These are phyloP conservation scores for Auxenochlorella pyrenoidosa DNA, from an alignment of 139 green algal species.

Conservation along the genomic window DNA sequence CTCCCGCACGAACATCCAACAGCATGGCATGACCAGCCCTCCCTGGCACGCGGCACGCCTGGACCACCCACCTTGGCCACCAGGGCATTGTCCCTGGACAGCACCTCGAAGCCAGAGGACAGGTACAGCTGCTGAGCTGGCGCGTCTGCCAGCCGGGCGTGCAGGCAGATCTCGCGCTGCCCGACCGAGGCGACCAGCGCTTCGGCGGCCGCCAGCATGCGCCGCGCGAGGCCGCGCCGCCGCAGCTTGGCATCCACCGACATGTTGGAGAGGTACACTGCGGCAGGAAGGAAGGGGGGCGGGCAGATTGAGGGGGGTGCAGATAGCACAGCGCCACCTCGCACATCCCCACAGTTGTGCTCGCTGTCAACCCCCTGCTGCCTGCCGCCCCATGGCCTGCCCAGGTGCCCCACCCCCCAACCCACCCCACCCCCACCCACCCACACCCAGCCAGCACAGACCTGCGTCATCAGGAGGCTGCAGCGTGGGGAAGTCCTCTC, in stretches of 20 bases:
- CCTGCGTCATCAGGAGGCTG: constrained; percentile 37
- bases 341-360: background rate
- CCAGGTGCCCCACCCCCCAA: no score
- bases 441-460: no score
- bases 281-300: background rate
- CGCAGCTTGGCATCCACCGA: constrained; percentile 45
- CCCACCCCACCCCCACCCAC: no score
- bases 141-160: constrained; percentile 29
- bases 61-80: constrained; percentile 1
- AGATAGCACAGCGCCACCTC: background rate
- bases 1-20: no score
- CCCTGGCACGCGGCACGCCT: no score
- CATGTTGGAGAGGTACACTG: constrained; percentile 55
- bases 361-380: no score
- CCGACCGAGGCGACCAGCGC: background rate
- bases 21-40: no score
- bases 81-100: constrained; percentile 1
- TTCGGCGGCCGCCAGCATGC: constrained; percentile 38
- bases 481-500: constrained; percentile 30
- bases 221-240: constrained; percentile 38
- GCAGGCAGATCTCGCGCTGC: constrained; percentile 21
- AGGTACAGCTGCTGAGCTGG: constrained; percentile 38
- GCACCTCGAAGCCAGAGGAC: constrained; percentile 9
- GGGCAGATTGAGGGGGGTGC: background rate
- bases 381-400: no score